Base-by-base conservation (phyloP, 2,329 filamentous ascomycete species). In the Paramyrothecium roridum region DNA sequence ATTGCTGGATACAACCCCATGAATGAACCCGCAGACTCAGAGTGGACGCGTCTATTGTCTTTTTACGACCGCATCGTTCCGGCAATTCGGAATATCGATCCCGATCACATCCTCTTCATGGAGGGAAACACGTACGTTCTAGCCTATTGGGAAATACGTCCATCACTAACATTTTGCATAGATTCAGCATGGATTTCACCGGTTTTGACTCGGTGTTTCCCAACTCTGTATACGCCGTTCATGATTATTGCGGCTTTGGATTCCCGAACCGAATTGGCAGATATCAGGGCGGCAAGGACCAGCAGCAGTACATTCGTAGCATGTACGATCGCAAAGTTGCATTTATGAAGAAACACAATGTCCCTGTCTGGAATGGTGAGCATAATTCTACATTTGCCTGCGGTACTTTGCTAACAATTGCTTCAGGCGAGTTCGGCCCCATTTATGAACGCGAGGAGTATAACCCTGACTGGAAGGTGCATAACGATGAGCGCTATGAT, bases 231-330 rank as follows among this genome's bases (percentile, higher is more conserved):
- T 82, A 82, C 59, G 71, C 76, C 2, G 70, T 80, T 26, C 80
- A 83, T 57, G 80, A 83, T 59, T 83, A 83, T 62, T 73, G 72
- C n/a, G 64, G 69, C 20, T 77, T 78, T 63, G 81, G 80, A 0
- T 83, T 83, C 56, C 80, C 71, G 0, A 63, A 65, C 1, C 60
- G 43, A 63, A 76, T 56, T 60, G 61, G n/a, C 77, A 75, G 62
- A 65, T 67, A 0, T 54, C 64, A 4, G 68, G 75, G 47, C 67
- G 79, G 60, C 67, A 73, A 52, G 56, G 64, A 71, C 12, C 69
- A 82, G 3, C 66, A 71, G 51, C 53, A 58, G 4, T 69, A 70
- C 12, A 59, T 65, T 21, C 40, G 59, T 2, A 63, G 53, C 21
- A 61, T 61, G 54, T 77, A 75, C 58, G 61, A 71, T 7, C 70